A percentile compares a stretch with the other conserved stretches of the same genome.
Evolutionary conservation across 352 stramenopile species (phyloP).

Genomic region (Phytophthora citricola): DNA sequence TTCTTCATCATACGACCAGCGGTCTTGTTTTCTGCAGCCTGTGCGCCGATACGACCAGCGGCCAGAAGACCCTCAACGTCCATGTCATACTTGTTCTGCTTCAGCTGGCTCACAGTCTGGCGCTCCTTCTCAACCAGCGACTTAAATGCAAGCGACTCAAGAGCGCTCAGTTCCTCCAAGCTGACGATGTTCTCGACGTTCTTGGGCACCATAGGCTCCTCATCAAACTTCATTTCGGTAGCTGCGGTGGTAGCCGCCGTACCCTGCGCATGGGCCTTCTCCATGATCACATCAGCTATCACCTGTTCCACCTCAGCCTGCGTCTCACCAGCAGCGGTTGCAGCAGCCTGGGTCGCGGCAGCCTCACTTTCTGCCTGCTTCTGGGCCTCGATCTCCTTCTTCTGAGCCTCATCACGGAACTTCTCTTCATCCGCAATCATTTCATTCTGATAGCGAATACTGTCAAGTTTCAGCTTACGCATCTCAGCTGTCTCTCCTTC

Average conservation of each 20-base stretch:
- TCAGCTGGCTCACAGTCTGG: constrained; percentile 83
- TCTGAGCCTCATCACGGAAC: constrained; percentile 87
- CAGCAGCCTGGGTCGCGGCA: constrained; percentile 39
- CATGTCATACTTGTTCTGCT: constrained; percentile 91
- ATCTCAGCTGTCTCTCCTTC: constrained; percentile 71
- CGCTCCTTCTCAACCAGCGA: constrained; percentile 89
- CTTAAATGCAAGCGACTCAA: constrained; percentile 89
- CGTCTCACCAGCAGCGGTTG: constrained; percentile 26
- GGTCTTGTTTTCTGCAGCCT: constrained; percentile 89
- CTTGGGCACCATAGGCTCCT: constrained; percentile 51
- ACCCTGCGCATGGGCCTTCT: constrained; percentile 36
- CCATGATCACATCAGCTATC: constrained; percentile 41
- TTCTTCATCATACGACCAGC: constrained; percentile 92
- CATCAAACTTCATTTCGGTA: constrained; percentile 22
- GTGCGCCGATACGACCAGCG: constrained; percentile 81
- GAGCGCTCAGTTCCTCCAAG: constrained; percentile 79
- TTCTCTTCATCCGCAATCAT: constrained; percentile 93
- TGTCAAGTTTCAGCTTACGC: constrained; percentile 89
- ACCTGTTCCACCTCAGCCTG: constrained; percentile 44
- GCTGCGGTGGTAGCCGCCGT: constrained; percentile 4
- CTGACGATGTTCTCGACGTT: constrained; percentile 81
- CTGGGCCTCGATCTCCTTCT: constrained; percentile 79
- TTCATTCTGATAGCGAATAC: constrained; percentile 97
- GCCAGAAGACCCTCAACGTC: constrained; percentile 82
- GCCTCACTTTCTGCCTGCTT: constrained; percentile 80